Base-by-base conservation (phyloP, 108 stramenopile species). In the Cyclotella baltica region DNA sequence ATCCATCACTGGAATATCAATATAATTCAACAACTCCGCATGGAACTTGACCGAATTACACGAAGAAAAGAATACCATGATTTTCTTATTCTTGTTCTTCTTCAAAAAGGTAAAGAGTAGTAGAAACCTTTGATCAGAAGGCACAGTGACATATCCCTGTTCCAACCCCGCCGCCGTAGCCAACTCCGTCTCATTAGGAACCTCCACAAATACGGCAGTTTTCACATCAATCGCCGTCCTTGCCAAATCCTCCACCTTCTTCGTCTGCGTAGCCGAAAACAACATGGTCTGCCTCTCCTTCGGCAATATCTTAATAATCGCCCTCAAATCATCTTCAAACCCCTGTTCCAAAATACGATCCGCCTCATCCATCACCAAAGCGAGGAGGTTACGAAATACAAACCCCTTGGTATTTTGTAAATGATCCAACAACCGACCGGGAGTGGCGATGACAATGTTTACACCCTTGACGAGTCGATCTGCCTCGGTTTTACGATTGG, bases 31-130 rank as follows among this genome's bases (percentile, higher is more conserved):
- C 31, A 99, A 91, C 78, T 98, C 98, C 8, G 96, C 80, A 79
- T 99, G 98, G 78, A 96, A 99, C 78, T 98, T 98, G 73, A 99
- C 98, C n/a, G 94, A 94, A 84, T 98, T 98, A 83, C 98, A 99
- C 9, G 97, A 96, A 22, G 97, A 97, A 68, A 99, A 98, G 84
- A 99, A 99, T 6, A 99, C 98, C 97, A 98, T 99, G 78, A 99
- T 92, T 85, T 99, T 99, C 75, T 97, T 95, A 63, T 97, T 96
- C 82, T 98, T 98, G 93, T 98, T 98, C 92, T 97, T 96, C 70
- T 98, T 98, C 62, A 99, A 73, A 78, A 99, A 99, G 2, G 99
- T 97, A 73, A 97, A 99, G 13, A 99, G 90, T 25, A 99, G 83
- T 62, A 99, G 78, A 78, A 99, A 99, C 20, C 99, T 94, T 77